A percentile compares a stretch with the other conserved stretches of the same genome.
Evolutionary conservation across 495 filamentous ascomycete genomes (phyloP).

Genomic region (Penicillium lividum): DNA sequence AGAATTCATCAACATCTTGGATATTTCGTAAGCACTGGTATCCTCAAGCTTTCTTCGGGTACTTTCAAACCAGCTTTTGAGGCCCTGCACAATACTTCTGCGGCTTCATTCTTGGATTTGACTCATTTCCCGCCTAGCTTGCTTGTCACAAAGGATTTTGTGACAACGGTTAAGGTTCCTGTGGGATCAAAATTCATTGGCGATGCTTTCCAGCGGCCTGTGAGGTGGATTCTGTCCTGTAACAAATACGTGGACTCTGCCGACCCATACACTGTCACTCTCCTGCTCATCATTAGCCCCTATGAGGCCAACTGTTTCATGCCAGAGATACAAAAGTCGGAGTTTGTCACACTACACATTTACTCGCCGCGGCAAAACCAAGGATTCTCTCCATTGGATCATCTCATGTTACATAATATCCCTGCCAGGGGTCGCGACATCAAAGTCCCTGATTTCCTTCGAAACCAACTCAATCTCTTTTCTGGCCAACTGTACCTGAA

Average conservation of each 20-base stretch:
- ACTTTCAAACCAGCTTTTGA: conserved; percentile 53
- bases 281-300: conserved; percentile 65
- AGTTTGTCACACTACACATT: conserved; percentile 49
- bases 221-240: not conserved
- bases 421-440: not conserved
- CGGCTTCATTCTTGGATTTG: conserved; percentile 29
- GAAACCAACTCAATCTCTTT: conserved; percentile 61
- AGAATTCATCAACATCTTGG: conserved; percentile 47
- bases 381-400: conserved; percentile 47
- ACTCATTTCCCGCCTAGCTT: conserved; percentile 43
- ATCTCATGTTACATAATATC: conserved; percentile 41
- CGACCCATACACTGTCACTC: too few species aligned
- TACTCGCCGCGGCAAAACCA: conserved; percentile 58
- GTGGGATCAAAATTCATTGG: not conserved
- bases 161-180: conserved; percentile 40
- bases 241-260: too few species aligned
- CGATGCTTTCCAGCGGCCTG: not conserved
- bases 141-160: conserved; percentile 59
- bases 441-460: conserved; percentile 20
- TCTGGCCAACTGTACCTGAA: conserved; percentile 65
- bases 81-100: conserved; percentile 41
- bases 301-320: conserved; percentile 60
- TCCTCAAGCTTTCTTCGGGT: conserved; percentile 15
- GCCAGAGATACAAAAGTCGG: conserved; percentile 33
- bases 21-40: conserved; percentile 36